Conservation (phyloP, 2,329 filamentous ascomycete genomes). For the Colletotrichum eleusines region DNA sequence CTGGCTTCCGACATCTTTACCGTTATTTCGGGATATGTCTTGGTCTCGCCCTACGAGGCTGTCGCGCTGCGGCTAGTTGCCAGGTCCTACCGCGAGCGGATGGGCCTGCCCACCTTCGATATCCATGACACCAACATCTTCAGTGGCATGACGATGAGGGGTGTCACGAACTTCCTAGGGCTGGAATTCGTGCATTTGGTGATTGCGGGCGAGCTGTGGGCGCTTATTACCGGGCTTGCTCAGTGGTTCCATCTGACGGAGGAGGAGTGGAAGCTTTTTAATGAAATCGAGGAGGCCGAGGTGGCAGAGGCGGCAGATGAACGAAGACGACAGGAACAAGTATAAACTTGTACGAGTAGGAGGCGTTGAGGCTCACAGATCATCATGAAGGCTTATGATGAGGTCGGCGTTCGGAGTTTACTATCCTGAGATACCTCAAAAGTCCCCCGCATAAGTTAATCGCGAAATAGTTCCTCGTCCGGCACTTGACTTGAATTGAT, state of each 20-base stretch:
- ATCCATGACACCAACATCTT: constrained; percentile 56
- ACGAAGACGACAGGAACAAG: constrained; percentile 17
- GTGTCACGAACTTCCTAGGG: constrained; percentile 59
- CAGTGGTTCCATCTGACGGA: constrained; percentile 57
- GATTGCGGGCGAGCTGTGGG: constrained; percentile 61
- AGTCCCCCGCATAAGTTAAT: background rate
- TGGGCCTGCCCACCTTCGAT: constrained; percentile 53
- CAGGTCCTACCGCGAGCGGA: constrained; percentile 54
- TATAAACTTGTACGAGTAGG: background rate
- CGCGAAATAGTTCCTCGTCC: background rate
- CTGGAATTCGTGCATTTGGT: constrained; percentile 60
- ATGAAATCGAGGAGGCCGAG: constrained; percentile 49
- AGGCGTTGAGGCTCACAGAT: constrained; percentile 1
- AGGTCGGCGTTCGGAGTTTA: constrained; percentile 13
- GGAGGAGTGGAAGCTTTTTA: constrained; percentile 54
- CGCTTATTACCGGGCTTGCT: constrained; percentile 53
- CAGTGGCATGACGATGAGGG: constrained; percentile 54
- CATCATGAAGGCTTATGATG: background rate
- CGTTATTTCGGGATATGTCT: constrained; percentile 55
- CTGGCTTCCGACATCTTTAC: constrained; percentile 63
- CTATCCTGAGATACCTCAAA: constrained; percentile 9
- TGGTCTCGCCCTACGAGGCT: constrained; percentile 62
- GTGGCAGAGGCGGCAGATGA: constrained; percentile 37
- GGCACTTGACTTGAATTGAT: background rate
- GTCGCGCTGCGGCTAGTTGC: constrained; percentile 60